Conservation (phyloP, 352 stramenopile genomes). For the Sclerospora graminicola region DNA sequence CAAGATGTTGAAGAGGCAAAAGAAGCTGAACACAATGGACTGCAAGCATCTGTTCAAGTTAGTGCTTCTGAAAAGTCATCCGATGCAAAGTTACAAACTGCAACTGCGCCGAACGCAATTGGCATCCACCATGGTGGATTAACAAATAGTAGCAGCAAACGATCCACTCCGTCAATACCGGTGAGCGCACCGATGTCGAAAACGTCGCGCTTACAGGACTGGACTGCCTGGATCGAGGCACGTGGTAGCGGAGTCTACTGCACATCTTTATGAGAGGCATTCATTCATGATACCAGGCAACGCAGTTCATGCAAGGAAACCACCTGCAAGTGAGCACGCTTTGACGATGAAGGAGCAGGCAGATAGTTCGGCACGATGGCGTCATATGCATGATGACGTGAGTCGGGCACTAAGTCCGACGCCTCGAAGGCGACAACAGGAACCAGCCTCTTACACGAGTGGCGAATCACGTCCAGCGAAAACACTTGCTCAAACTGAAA, state of each 20-base stretch:
- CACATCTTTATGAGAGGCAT: slow-evolving; percentile 10
- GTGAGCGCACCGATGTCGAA: slow-evolving; percentile 1
- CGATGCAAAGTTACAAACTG: not conserved
- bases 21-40: slow-evolving; percentile 1
- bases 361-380: slow-evolving; percentile 37
- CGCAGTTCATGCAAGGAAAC: slow-evolving; percentile 1
- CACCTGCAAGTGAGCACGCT: slow-evolving; percentile 1
- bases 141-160: slow-evolving; percentile 5
- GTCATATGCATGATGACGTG: slow-evolving; percentile 68
- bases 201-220: slow-evolving; percentile 12
- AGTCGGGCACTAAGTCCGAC: slow-evolving; percentile 33
- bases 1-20: slow-evolving; percentile 12
- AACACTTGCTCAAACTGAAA: slow-evolving; percentile 28
- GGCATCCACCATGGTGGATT: not conserved
- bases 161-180: slow-evolving; percentile 1
- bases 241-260: slow-evolving; percentile 12
- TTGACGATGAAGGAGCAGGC: slow-evolving; percentile 20
- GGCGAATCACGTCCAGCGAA: slow-evolving; percentile 23
- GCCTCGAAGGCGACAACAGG: slow-evolving; percentile 17
- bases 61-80: slow-evolving; percentile 4
- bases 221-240: slow-evolving; percentile 14
- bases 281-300: slow-evolving; percentile 2
- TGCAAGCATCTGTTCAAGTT: slow-evolving; percentile 2
- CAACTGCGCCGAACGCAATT: not conserved
- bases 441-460: slow-evolving; percentile 17